Percentiles rank a stretch among this genome's conserved stretches.
phyloP scores from a whole-genome alignment of 2,329 filamentous ascomycete genomes.

The Nothomitra cinnamomea region DNA sequence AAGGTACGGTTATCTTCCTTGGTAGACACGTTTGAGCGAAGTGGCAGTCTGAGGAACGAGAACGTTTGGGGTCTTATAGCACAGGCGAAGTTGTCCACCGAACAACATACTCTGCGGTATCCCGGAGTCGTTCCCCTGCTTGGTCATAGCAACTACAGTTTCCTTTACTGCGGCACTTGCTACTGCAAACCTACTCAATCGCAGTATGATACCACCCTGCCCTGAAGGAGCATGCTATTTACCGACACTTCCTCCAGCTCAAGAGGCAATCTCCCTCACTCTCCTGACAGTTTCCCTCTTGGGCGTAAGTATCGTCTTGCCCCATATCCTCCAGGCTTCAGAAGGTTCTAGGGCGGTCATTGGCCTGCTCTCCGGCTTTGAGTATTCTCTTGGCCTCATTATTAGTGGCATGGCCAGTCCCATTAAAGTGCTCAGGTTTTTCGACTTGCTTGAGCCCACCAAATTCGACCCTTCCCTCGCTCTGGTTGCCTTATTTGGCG shows the following conservation, averaged over 20 bases:
- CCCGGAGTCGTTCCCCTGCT: constrained; percentile 31
- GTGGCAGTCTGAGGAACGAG: too few relatives aligned
- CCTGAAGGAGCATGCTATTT: constrained; percentile 27
- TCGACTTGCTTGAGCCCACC: constrained; percentile 25
- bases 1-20: constrained; percentile 23
- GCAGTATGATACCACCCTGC: constrained; percentile 24
- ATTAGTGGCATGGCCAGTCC: constrained; percentile 34
- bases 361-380: constrained; percentile 28
- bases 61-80: too few relatives aligned
- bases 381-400: constrained; percentile 34
- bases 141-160: constrained; percentile 27
- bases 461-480: constrained; percentile 33
- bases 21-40: constrained; percentile 2
- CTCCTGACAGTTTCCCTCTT: constrained; percentile 17
- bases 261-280: constrained; percentile 21
- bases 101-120: constrained; percentile 39
- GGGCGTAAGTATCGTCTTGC: constrained; percentile 19
- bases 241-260: constrained; percentile 24
- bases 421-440: constrained; percentile 32
- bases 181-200: constrained; percentile 23
- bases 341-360: constrained; percentile 21
- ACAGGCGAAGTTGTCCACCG: constrained; percentile 33
- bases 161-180: constrained; percentile 29
- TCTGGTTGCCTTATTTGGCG: constrained; percentile 31
- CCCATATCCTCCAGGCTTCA: constrained; percentile 16